Base-by-base conservation (phyloP, 495 filamentous ascomycete species). In the Aspergillus bridgeri region DNA sequence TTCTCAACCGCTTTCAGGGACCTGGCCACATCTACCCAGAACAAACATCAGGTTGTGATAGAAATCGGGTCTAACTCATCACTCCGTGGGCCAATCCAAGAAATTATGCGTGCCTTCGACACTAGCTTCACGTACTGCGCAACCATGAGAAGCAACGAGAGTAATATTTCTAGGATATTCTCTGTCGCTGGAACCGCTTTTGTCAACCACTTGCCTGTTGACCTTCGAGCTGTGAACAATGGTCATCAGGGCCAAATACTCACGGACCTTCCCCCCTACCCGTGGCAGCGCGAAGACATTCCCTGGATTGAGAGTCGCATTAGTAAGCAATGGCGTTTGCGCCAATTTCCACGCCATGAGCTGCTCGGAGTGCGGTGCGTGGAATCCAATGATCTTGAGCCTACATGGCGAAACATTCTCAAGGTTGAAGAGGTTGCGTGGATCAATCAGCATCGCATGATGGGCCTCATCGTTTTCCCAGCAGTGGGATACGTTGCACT, bases 351-450 rank as follows among this genome's bases (percentile, higher is more conserved):
- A 18, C 69, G 75, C 18, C 81, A 81, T 55, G 72, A 76, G 25
- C 54, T 83, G 0, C 65, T 86, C 0, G 83, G 83, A 0, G 61
- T 60, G 1, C 62, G 75, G 3, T 61, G 72, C 0, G 56, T 70
- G 4, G 79, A 75, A 56, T 75, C 66, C 0, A 72, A 63, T 20
- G 62, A 74, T 5, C 24, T 75, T 5, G 74, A 80, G 48, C 80
- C 81, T 2, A 67, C 65, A 0, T 86, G 82, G 81, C 66, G 81
- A 33, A 81, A 80, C 58, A 38, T 79, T 0, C 33, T 86, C 5
- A 57, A 62, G 0, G 53, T 75, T 4, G 71, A 79, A 2, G 65
- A 79, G 25, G 65, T 76, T 7, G 76, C 75, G 0, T 84, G 81
- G 81, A 53, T 83, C 6, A 51, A 53, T 15, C 79, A 83, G 23